These are phyloP conservation scores for Rubia balearica DNA, from an alignment of 305 asterid genomes.

Conservation along the genomic window DNA sequence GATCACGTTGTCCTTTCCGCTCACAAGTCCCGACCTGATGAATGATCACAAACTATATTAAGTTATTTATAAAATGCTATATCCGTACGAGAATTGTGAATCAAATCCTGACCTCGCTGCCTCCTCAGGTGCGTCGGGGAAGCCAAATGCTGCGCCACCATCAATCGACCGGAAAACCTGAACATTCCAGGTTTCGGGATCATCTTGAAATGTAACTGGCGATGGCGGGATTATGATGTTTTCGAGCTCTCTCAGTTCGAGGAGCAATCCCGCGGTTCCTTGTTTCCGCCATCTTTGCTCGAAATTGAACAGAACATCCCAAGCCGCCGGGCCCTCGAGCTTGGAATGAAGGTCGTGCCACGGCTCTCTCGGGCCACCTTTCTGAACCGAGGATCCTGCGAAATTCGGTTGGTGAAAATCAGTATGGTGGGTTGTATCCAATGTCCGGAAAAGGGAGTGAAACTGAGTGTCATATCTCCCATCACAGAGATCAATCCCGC, in stretches of 20 bases:
- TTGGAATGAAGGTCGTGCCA: conserved; percentile 84
- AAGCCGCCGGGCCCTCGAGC: conserved; percentile 70
- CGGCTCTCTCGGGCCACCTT: conserved; percentile 87
- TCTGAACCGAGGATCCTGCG: conserved; percentile 39
- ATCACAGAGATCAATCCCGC: conserved; percentile 82
- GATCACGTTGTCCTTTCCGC: conserved; percentile 77
- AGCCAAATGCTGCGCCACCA: conserved; percentile 87
- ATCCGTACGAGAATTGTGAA: no score
- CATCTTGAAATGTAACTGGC: conserved; percentile 54
- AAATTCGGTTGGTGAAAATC: conserved; percentile 83
- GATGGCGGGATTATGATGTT: conserved; percentile 62
- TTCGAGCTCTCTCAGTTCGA: conserved; percentile 48
- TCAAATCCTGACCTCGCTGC: conserved; percentile 38
- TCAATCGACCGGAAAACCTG: conserved; percentile 76
- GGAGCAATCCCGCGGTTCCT: conserved; percentile 46
- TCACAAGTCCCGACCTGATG: conserved; percentile 52
- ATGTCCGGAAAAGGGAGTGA: conserved; percentile 68
- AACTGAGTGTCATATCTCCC: conserved; percentile 75
- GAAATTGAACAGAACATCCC: conserved; percentile 78
- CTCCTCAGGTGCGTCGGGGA: conserved; percentile 74
- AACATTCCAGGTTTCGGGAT: conserved; percentile 69
- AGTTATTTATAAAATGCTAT: no score
- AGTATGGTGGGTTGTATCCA: conserved; percentile 64
- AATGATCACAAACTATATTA: neutral
- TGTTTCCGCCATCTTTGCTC: conserved; percentile 88